Percentiles rank a stretch among this genome's conserved stretches.
Conservation (phyloP, 768 basidiomycete species). For the Tulasnella sp. region DNA sequence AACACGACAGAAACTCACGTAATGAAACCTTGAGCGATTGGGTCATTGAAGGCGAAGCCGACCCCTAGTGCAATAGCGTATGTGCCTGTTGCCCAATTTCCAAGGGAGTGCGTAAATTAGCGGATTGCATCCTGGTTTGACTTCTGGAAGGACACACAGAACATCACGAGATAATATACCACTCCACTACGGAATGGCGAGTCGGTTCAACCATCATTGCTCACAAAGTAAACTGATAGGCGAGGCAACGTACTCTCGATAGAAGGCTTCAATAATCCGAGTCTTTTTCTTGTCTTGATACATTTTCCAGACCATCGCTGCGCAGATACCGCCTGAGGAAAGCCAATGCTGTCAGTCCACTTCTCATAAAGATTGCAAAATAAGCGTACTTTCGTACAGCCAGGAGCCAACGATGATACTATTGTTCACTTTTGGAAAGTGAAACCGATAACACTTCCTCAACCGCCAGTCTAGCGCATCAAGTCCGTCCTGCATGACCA, state of each 20-base stretch:
- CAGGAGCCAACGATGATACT: neutral
- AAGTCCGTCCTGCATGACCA: neutral
- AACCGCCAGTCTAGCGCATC: neutral
- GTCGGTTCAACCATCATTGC: neutral
- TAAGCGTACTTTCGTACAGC: neutral
- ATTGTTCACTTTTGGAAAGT: neutral
- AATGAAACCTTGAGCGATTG: neutral
- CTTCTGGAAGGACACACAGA: neutral
- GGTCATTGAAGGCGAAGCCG: neutral
- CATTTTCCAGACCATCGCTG: neutral
- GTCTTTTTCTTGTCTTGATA: neutral
- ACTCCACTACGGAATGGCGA: neutral
- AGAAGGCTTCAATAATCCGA: neutral
- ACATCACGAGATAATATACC: neutral
- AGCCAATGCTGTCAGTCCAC: neutral
- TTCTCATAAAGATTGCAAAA: neutral
- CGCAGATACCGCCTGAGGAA: neutral
- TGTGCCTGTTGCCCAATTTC: neutral
- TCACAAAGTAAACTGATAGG: neutral
- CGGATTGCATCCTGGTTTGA: neutral
- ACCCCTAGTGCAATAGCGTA: neutral
- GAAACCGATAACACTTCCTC: constrained; percentile 1
- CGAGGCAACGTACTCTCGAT: neutral
- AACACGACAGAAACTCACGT: neutral
- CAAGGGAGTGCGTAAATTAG: neutral